phyloP scores from a whole-genome alignment of 1,284 basidiomycete species.

The Tilletia walkeri region DNA sequence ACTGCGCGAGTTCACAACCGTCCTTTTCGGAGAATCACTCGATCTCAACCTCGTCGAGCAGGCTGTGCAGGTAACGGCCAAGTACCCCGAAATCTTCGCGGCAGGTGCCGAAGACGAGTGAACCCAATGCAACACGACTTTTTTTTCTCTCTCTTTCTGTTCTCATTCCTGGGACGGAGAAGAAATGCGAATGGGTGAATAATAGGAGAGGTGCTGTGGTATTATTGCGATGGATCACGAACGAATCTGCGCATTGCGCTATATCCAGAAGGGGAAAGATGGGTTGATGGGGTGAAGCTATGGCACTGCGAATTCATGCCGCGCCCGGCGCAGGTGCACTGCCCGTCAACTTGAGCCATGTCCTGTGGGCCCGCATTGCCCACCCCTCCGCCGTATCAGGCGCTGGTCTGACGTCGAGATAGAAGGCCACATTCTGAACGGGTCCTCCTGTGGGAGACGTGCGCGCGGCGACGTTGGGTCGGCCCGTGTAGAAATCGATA shows the following conservation, averaged over 20 bases:
- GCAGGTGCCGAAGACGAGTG: constrained; percentile 11
- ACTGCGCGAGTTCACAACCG: constrained; percentile 18
- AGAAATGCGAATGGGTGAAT: no score
- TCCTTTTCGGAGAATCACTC: constrained; percentile 25
- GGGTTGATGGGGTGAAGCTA: background rate
- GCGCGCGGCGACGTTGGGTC: constrained; percentile 44
- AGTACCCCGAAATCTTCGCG: constrained; percentile 38
- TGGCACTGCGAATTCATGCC: background rate
- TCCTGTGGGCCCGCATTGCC: constrained; percentile 64
- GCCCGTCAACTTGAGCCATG: constrained; percentile 20
- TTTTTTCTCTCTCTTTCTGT: no score
- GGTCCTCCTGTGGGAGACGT: constrained; percentile 17
- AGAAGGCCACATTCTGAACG: constrained; percentile 65
- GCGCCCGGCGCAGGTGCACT: background rate
- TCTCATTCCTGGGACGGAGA: no score
- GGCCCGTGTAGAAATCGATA: constrained; percentile 97
- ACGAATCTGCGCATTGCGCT: no score
- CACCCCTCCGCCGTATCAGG: constrained; percentile 86
- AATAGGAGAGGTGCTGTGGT: no score
- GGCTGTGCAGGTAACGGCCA: constrained; percentile 35
- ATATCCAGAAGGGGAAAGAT: background rate
- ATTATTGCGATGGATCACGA: no score
- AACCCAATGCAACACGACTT: background rate
- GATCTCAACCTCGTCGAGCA: constrained; percentile 41
- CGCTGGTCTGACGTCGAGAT: constrained; percentile 89